Evolutionary conservation across 495 filamentous ascomycete species (phyloP), one percentile per base, ranked within the genome.

Genomic region (Penicillium cataractarum): DNA sequence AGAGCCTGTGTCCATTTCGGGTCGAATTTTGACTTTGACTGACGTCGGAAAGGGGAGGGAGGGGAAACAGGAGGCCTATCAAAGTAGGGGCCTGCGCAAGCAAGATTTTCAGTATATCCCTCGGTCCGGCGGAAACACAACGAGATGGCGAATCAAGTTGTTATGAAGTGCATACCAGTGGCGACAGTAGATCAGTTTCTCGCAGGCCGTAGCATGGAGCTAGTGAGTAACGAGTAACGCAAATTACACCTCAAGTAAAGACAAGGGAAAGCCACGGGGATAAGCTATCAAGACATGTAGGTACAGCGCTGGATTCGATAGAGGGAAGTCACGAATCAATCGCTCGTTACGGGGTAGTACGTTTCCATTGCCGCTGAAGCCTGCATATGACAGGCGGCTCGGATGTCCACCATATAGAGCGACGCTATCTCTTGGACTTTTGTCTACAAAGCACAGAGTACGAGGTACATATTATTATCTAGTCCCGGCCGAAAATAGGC

Each of bases 371-470:
- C 54, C 35, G 53, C 22, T 21, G 39, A 19, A 32, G 31, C 42
- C 22, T 46, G 52, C 44, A 62, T 62, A 51, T 62, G 60, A 62
- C 42, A 57, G 53, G 42, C 58, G 35, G 58, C 32, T 56, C 22
- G 21, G 44, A 50, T 51, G 31, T 33, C 22, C 51, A 9, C 24
- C 10, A 42, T 52, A 27, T 54, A n/a, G 19, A 12, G 27, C 26
- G 15, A 33, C 12, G 51, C 51, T 35, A 21, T 15, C 17, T 31
- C 40, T 31, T 48, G 9, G 39, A 22, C 27, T 46, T 46, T 31
- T 24, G 17, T 22, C 27, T 22, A 42, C 12, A 31, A 15, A 48
- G n/a, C 22, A 22, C 40, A 21, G 3, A 17, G 1, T 4, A 12
- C 33, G n/a, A 7, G 22, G n/a, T 44, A 22, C 19, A 44, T 21